These are phyloP conservation scores for Penicillium sp. DNA, from an alignment of 2,329 filamentous ascomycete species.

Conservation along the genomic window DNA sequence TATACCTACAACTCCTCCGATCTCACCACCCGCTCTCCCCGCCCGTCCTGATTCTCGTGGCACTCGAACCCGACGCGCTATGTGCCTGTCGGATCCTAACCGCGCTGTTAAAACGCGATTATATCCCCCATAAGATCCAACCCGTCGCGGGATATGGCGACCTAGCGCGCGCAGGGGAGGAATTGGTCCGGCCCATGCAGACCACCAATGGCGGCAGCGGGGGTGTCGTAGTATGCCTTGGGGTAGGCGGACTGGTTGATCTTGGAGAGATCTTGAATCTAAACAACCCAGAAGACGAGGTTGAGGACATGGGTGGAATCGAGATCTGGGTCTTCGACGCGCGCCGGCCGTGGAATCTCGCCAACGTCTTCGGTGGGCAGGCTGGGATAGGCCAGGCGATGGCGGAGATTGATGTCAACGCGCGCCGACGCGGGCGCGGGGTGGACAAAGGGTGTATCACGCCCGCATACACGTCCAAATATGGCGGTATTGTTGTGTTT, in stretches of 20 bases:
- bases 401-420: slow-evolving; percentile 48
- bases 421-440: slow-evolving; percentile 61
- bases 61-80: slow-evolving; percentile 91
- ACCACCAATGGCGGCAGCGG: slow-evolving; percentile 80
- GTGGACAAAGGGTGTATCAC: slow-evolving; percentile 74
- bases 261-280: slow-evolving; percentile 78
- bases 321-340: slow-evolving; percentile 95
- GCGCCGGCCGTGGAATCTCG: slow-evolving; percentile 89
- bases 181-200: slow-evolving; percentile 84
- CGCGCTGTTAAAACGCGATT: slow-evolving; percentile 91
- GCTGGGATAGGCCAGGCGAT: slow-evolving; percentile 56
- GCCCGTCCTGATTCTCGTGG: slow-evolving; percentile 86
- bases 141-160: slow-evolving; percentile 92
- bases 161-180: slow-evolving; percentile 75
- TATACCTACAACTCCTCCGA: slow-evolving; percentile 86
- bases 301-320: slow-evolving; percentile 72
- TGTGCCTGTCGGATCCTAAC: slow-evolving; percentile 95
- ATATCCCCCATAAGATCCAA: slow-evolving; percentile 96
- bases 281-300: slow-evolving; percentile 68
- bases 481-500: slow-evolving; percentile 88
- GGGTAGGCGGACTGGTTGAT: slow-evolving; percentile 89
- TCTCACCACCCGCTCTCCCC: slow-evolving; percentile 88
- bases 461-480: slow-evolving; percentile 72
- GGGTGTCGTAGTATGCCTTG: slow-evolving; percentile 87
- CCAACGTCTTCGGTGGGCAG: slow-evolving; percentile 85